Evolutionary conservation across 2,329 filamentous ascomycete species (phyloP).

Genomic region (Colletotrichum aenigma): DNA sequence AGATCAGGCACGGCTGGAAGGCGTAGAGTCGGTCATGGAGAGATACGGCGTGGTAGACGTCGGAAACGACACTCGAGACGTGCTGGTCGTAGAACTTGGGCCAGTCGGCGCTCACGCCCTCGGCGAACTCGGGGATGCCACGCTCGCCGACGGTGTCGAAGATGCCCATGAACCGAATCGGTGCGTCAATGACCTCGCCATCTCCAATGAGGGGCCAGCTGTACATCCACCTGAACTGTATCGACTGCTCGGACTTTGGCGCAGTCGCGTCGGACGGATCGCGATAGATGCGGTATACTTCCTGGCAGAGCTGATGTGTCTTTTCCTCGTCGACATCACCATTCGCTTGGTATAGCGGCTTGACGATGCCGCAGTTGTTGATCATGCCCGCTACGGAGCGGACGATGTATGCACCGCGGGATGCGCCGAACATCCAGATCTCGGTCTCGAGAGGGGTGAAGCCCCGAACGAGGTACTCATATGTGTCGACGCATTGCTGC

Average conservation of each 20-base stretch:
- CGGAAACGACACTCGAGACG: constrained; percentile 27
- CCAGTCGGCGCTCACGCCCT: constrained; percentile 25
- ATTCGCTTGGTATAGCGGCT: not conserved
- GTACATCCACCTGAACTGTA: constrained; percentile 14
- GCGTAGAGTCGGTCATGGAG: constrained; percentile 24
- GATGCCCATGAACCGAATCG: constrained; percentile 26
- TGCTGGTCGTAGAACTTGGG: constrained; percentile 27
- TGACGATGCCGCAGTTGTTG: constrained; percentile 32
- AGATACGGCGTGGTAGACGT: constrained; percentile 26
- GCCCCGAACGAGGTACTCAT: constrained; percentile 13
- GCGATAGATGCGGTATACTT: constrained; percentile 27
- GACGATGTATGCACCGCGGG: constrained; percentile 27
- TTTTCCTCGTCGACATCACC: not conserved
- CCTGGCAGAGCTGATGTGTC: constrained; percentile 16
- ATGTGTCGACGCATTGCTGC: constrained; percentile 22
- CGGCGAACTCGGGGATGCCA: constrained; percentile 23
- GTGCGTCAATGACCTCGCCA: constrained; percentile 13
- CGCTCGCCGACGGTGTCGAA: constrained; percentile 27
- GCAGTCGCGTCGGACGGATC: constrained; percentile 18
- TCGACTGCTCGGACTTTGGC: constrained; percentile 20
- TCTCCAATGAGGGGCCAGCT: constrained; percentile 18
- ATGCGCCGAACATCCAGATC: constrained; percentile 30
- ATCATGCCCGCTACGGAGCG: constrained; percentile 30
- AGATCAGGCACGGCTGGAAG: constrained; percentile 24
- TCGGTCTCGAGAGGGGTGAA: constrained; percentile 15